Evolutionary conservation across 495 filamentous ascomycete species (phyloP), one percentile per base, ranked within the genome.

Genomic region (Baudoinia panamericana): DNA sequence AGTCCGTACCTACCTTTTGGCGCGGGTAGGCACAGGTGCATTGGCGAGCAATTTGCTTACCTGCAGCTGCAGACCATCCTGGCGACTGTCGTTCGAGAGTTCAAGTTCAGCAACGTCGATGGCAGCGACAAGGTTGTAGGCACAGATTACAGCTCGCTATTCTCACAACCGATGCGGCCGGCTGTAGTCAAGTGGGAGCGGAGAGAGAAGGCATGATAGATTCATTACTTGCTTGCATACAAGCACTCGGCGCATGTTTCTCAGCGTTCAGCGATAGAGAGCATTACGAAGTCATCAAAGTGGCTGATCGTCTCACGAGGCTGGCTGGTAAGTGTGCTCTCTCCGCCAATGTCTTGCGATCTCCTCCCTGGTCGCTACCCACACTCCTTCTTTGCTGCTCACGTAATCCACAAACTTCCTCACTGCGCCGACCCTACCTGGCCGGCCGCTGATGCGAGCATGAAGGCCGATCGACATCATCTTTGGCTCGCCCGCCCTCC

Each of bases 41-140:
- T 97, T 54, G 90, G 90, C 32, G 90, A 95, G 64, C 85, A 94
- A 54, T 97, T 95, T 56, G 90, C 90, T 40, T 93, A 92, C 56
- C 68, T 94, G 46, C 88, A 97, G 60, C 66, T 97, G 31, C 74
- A 75, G 43, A 84, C 82, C 9, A 93, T 97, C 50, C 63, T 80
- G 34, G 82, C 80, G n/a, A 78, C 73, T 22, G 65, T 87, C 34
- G 78, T 93, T 32, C 67, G 87, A 26, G 51, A 73, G 25, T 80
- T 94, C 61, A 78, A 75, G 59, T 70, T 94, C 31, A 66, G 63
- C 43, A 92, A 82, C 45, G 58, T 76, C 5, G 71, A 82, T 41
- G 82, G 78, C 8, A 36, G 40, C n/a, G 30, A 47, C 1, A n/a
- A 43, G 0, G 68, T 93, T 12, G 72, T 84, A 12, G 80, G 65